phyloP scores from a whole-genome alignment of 805 yeast species.

The Zygosaccharomyces lentus region DNA sequence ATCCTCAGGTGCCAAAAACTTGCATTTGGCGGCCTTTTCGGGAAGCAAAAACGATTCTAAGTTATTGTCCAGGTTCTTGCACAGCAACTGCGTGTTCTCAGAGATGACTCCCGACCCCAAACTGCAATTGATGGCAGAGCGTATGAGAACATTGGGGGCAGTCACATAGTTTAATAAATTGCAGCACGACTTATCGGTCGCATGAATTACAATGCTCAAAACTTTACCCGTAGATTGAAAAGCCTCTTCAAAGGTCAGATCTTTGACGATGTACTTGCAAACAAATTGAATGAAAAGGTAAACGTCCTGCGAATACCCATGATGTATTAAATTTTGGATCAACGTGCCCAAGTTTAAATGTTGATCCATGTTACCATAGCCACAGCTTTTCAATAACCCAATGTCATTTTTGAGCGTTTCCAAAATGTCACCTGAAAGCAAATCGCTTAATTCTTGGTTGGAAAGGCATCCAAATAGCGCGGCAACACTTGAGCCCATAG shows the following conservation, averaged over 20 bases:
- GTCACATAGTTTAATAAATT: slow-evolving; percentile 81
- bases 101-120: slow-evolving; percentile 67
- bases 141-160: slow-evolving; percentile 84
- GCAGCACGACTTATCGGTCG: slow-evolving; percentile 58
- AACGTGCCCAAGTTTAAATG: slow-evolving; percentile 51
- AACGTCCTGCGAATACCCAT: slow-evolving; percentile 85
- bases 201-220: slow-evolving; percentile 80
- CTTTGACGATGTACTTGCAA: slow-evolving; percentile 60
- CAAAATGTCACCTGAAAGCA: slow-evolving; percentile 39
- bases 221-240: slow-evolving; percentile 72
- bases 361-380: slow-evolving; percentile 37
- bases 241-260: slow-evolving; percentile 91
- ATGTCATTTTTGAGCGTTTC: slow-evolving; percentile 53
- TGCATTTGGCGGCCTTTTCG: slow-evolving; percentile 28
- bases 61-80: slow-evolving; percentile 58
- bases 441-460: slow-evolving; percentile 54
- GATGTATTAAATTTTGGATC: slow-evolving; percentile 67
- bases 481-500: slow-evolving; percentile 92
- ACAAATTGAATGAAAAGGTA: slow-evolving; percentile 75
- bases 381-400: slow-evolving; percentile 50
- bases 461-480: slow-evolving; percentile 72
- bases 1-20: slow-evolving; percentile 45
- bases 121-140: slow-evolving; percentile 88
- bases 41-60: slow-evolving; percentile 51
- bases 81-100: slow-evolving; percentile 51